Base-by-base conservation (phyloP, 2,329 filamentous ascomycete genomes). In the Byssochlamys sp. region DNA sequence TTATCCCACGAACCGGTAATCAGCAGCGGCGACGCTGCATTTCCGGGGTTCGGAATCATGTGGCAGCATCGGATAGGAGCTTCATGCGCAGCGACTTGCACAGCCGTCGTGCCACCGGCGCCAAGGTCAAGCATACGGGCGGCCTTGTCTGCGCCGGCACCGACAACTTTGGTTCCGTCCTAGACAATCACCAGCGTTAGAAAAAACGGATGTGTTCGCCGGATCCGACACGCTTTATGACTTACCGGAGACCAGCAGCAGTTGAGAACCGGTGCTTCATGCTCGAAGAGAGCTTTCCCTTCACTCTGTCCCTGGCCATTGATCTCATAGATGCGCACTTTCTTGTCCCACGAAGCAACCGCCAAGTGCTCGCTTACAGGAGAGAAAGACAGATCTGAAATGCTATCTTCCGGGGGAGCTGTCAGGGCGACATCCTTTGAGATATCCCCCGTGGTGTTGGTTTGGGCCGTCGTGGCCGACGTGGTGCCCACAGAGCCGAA, bases 241-340 rank as follows among this genome's bases (percentile, higher is more conserved):
- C 84, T 64, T 81, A 95, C 91, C 79, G 87, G 90, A 73, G 90
- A 91, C 83, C 92, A 97, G 69, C 91, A 88, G 62, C 87, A 87
- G 70, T 84, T 88, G 60, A 99, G 77, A 2, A 95, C 91, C 2
- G 91, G 90, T 51, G 82, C 89, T 63, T 90, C 87, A 75, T 95
- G 90, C 65, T 95, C 88, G 69, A 94, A 95, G 59, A 87, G 78
- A 61, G 90, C 90, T 69, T 91, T 92, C 54, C 90, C 91, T 71
- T 90, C 84, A 68, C 88, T 92, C 70, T 88, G 83, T 50, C 91
- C 90, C 63, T 84, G 84, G 57, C 76, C 77, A 63, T 87, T 84
- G 70, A 97, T 90, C 74, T 97, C 90, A 77, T 97, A 99, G 71
- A 99, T 92, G 69, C 91, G 88, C 62, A 97, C 90, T 73, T 96